These are phyloP conservation scores for Eucalyptus sp. DNA, from an alignment of 345 rosid genomes.

Conservation along the genomic window DNA sequence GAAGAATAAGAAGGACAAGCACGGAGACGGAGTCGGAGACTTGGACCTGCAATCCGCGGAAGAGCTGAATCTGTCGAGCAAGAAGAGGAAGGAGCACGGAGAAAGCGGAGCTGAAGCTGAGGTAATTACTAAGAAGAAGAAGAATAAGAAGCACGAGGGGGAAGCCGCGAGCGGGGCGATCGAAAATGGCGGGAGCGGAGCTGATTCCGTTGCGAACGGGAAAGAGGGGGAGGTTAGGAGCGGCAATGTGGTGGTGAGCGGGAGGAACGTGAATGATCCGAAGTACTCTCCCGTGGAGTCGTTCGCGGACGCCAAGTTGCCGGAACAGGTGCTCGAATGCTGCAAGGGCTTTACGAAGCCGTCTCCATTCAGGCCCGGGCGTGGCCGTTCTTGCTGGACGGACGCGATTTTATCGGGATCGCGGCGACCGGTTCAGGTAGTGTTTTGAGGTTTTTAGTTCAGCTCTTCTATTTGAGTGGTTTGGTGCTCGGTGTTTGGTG, in stretches of 20 bases:
- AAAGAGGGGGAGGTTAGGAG: slow-evolving; percentile 13
- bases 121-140: neutral
- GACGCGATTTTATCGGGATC: slow-evolving; percentile 91
- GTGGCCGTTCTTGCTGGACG: slow-evolving; percentile 87
- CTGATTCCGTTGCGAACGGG: neutral
- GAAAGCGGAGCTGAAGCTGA: neutral
- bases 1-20: slow-evolving; percentile 30
- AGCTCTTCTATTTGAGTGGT: neutral
- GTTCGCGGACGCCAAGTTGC: slow-evolving; percentile 51
- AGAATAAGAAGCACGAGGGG: slow-evolving; percentile 14
- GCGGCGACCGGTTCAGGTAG: slow-evolving; percentile 98
- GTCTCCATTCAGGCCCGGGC: slow-evolving; percentile 90
- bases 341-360: slow-evolving; percentile 70
- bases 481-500: neutral
- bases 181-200: neutral
- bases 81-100: neutral
- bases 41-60: neutral
- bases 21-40: slow-evolving; percentile 7
- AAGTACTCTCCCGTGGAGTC: slow-evolving; percentile 48
- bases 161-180: slow-evolving; percentile 3
- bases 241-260: slow-evolving; percentile 48
- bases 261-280: slow-evolving; percentile 42
- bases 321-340: slow-evolving; percentile 58
- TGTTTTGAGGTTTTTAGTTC: neutral
- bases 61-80: neutral